phyloP scores from a whole-genome alignment of 1,284 basidiomycete genomes.

The Ustilago hordei region DNA sequence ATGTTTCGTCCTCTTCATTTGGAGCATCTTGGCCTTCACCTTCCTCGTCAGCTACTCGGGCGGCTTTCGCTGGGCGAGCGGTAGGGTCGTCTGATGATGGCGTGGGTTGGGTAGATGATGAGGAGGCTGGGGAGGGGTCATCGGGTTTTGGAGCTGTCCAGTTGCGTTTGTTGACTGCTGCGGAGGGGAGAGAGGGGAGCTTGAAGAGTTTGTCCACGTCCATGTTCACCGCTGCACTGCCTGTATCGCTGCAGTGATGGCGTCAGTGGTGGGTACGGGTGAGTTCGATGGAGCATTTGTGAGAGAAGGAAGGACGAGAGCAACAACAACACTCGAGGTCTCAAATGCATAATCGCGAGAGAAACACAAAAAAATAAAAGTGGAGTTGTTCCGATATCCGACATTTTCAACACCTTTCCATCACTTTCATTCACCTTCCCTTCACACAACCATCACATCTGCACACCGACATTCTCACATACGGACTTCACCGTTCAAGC shows the following conservation, averaged over 20 bases:
- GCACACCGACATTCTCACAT: neutral
- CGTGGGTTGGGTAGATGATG: constrained; percentile 2
- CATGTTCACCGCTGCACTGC: constrained; percentile 39
- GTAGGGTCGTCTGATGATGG: constrained; percentile 7
- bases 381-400: constrained; percentile 24
- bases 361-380: constrained; percentile 18
- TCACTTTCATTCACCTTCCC: neutral
- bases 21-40: constrained; percentile 12
- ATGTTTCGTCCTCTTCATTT: constrained; percentile 28
- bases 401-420: neutral
- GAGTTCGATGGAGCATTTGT: neutral
- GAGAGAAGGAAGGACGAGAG: neutral
- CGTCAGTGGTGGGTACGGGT: neutral
- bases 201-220: constrained; percentile 68
- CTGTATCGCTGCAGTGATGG: neutral
- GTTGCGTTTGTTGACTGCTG: constrained; percentile 65
- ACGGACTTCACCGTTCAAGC: neutral
- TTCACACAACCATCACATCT: constrained; percentile 11
- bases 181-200: constrained; percentile 63
- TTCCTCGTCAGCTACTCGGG: constrained; percentile 46
- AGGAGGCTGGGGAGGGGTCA: constrained; percentile 25
- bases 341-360: constrained; percentile 2
- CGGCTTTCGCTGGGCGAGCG: constrained; percentile 22
- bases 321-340: neutral
- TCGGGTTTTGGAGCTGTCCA: constrained; percentile 52